Percentiles rank a stretch among this genome's conserved stretches.
Evolutionary conservation across 768 basidiomycete species (phyloP).

Genomic region (Kwoniella sp.): DNA sequence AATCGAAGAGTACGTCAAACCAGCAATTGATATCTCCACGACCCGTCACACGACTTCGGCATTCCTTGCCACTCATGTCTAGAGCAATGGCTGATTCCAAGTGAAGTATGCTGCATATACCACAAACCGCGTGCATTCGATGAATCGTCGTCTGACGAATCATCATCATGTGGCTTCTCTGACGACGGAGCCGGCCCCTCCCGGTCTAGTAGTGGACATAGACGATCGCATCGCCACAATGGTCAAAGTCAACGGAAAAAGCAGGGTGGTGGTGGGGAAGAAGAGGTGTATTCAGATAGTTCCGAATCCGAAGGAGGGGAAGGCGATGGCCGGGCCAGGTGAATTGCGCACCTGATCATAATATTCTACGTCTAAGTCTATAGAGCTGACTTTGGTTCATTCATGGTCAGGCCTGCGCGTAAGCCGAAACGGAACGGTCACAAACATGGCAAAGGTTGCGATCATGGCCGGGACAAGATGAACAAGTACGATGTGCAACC

Average conservation of each 20-base stretch:
- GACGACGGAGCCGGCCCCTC: constrained; percentile 10
- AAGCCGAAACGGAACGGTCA: constrained; percentile 18
- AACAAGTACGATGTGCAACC: constrained; percentile 27
- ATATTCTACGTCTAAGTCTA: neutral
- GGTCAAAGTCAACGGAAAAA: constrained; percentile 10
- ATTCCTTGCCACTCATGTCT: neutral
- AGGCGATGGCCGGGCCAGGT: constrained; percentile 25
- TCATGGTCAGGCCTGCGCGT: constrained; percentile 5
- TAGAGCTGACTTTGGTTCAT: neutral
- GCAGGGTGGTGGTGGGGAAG: constrained; percentile 32
- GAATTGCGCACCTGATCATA: neutral
- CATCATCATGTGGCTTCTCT: constrained; percentile 63
- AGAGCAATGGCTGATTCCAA: neutral
- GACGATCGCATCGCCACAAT: neutral
- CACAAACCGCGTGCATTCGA: constrained; percentile 63
- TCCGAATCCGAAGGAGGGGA: constrained; percentile 41
- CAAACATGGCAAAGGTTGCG: constrained; percentile 21
- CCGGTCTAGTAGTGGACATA: neutral
- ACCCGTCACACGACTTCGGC: neutral
- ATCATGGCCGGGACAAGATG: constrained; percentile 4
- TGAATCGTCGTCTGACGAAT: constrained; percentile 56
- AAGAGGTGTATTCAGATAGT: constrained; percentile 42
- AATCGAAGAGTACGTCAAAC: constrained; percentile 87
- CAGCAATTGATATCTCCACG: neutral
- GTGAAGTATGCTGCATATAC: constrained; percentile 89